phyloP scores from a whole-genome alignment of 345 rosid species.

The Melaleuca alternifolia region DNA sequence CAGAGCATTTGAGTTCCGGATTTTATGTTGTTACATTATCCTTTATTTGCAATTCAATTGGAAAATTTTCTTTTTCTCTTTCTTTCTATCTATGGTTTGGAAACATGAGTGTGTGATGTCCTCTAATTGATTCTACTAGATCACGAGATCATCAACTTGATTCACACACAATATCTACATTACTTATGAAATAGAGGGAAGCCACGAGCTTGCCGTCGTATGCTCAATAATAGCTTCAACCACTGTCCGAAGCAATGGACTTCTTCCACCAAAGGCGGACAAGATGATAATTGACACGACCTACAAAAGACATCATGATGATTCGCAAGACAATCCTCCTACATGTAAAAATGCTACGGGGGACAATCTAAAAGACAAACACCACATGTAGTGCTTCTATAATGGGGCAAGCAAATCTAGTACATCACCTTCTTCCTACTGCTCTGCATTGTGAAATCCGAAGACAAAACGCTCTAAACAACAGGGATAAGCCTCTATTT shows the following conservation, averaged over 20 bases:
- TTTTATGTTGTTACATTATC: background rate
- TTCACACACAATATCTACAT: background rate
- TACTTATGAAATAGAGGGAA: background rate
- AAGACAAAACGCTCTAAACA: background rate
- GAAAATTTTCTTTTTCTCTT: background rate
- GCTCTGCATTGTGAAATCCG: background rate
- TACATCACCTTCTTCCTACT: background rate
- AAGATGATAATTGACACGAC: background rate
- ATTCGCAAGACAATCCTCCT: background rate
- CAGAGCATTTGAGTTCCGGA: background rate
- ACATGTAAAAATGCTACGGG: background rate
- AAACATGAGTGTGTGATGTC: background rate
- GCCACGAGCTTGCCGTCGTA: background rate
- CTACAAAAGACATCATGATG: background rate
- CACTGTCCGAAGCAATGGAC: background rate
- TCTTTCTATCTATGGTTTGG: background rate
- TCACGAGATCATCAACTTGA: background rate
- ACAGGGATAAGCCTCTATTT: background rate
- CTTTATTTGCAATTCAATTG: background rate
- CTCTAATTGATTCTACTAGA: background rate
- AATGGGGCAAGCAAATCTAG: background rate
- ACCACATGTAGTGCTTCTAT: background rate
- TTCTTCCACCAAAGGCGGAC: background rate
- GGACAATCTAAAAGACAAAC: background rate
- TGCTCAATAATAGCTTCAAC: background rate